Evolutionary conservation across 257 asterid species (phyloP).

Genomic region (Coffea canephora): DNA sequence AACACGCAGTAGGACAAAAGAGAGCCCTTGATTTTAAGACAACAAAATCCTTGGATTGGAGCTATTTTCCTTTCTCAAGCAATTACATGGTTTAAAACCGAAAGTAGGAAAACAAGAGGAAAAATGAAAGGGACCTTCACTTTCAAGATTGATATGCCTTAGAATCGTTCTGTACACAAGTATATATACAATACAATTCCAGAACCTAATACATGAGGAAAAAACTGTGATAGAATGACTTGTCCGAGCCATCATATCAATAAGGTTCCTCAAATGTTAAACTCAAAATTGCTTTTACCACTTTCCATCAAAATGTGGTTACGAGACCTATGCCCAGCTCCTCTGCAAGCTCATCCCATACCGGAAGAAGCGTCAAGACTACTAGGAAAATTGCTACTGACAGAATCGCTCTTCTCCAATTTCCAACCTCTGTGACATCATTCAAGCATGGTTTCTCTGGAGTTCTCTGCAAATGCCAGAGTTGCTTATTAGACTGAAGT

Average conservation of each 20-base stretch:
- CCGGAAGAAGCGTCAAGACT: conserved; percentile 79
- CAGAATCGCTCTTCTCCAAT: conserved; percentile 62
- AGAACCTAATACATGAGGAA: not conserved
- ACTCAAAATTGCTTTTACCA: conserved; percentile 38
- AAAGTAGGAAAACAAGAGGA: not conserved
- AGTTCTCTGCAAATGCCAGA: conserved; percentile 51
- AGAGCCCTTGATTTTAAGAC: not conserved
- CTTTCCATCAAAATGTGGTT: conserved; percentile 43
- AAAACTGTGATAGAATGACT: not conserved
- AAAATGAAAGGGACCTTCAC: not conserved
- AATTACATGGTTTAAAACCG: too few species aligned
- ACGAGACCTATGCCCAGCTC: conserved; percentile 88
- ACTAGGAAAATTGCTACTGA: conserved; percentile 52
- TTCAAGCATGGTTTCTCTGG: conserved; percentile 95
- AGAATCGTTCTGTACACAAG: conserved; percentile 4
- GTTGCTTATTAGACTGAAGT: conserved; percentile 3
- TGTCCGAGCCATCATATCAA: not conserved
- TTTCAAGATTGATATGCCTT: not conserved
- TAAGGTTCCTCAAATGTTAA: conserved; percentile 15
- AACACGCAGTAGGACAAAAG: not conserved
- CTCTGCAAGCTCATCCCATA: conserved; percentile 97
- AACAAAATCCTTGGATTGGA: not conserved
- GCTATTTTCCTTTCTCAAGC: not conserved
- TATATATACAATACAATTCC: not conserved
- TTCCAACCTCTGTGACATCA: conserved; percentile 92